phyloP scores from a whole-genome alignment of 495 filamentous ascomycete genomes.

The Viridothelium virens region DNA sequence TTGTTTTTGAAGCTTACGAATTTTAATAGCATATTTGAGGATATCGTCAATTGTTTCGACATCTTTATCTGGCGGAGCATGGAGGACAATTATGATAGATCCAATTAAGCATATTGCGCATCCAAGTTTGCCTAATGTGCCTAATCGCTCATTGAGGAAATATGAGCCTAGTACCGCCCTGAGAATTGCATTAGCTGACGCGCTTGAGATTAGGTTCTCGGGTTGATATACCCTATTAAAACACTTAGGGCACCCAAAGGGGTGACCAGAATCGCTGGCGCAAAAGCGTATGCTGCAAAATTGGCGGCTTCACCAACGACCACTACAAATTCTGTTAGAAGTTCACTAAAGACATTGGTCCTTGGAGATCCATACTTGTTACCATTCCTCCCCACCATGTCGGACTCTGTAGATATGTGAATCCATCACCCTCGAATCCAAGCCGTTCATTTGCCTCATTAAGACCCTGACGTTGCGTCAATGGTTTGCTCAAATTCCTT shows the following conservation, averaged over 20 bases:
- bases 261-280: slow-evolving; percentile 92
- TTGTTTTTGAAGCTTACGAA: slow-evolving; percentile 51
- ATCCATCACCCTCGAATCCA: slow-evolving; percentile 96
- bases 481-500: neutral
- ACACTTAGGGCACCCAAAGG: slow-evolving; percentile 89
- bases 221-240: slow-evolving; percentile 62
- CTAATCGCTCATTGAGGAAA: slow-evolving; percentile 82
- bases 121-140: slow-evolving; percentile 81
- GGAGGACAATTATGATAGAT: slow-evolving; percentile 93
- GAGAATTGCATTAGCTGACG: neutral
- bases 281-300: slow-evolving; percentile 96
- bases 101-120: slow-evolving; percentile 95
- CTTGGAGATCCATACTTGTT: slow-evolving; percentile 52
- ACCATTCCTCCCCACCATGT: slow-evolving; percentile 92
- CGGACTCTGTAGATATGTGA: slow-evolving; percentile 82
- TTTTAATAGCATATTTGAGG: slow-evolving; percentile 75
- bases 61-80: slow-evolving; percentile 88
- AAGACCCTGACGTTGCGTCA: slow-evolving; percentile 54
- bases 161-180: slow-evolving; percentile 88
- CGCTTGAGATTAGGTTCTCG: neutral
- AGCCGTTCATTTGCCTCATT: slow-evolving; percentile 81
- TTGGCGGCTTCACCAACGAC: slow-evolving; percentile 84
- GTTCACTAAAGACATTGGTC: neutral
- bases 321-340: slow-evolving; percentile 48
- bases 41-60: slow-evolving; percentile 84